Evolutionary conservation across 2,329 filamentous ascomycete species (phyloP).

Genomic region (Dothidotthia symphoricarpi): DNA sequence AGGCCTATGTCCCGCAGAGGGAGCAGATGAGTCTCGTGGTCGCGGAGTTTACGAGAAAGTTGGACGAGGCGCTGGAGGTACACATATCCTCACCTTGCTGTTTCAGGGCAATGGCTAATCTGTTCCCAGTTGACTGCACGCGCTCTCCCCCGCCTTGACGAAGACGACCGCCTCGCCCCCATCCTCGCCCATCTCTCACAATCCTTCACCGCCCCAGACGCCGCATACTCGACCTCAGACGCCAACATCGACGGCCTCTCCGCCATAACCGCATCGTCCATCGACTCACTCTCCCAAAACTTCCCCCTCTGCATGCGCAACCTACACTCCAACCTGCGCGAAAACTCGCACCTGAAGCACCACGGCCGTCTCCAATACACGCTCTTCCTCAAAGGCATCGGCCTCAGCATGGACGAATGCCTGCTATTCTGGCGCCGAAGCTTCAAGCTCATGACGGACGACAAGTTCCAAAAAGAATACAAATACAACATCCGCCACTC

Average conservation of each 20-base stretch:
- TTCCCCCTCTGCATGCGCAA: constrained; percentile 95
- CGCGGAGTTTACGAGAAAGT: constrained; percentile 74
- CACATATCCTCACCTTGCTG: constrained; percentile 15
- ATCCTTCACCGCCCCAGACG: constrained; percentile 90
- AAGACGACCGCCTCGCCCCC: constrained; percentile 84
- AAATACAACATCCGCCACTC: constrained; percentile 93
- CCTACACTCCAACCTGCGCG: constrained; percentile 79
- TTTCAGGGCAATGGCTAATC: constrained; percentile 4
- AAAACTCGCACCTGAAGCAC: constrained; percentile 90
- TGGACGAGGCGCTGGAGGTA: constrained; percentile 84
- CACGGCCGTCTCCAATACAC: constrained; percentile 91
- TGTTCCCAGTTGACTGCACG: constrained; percentile 72
- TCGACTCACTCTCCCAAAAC: constrained; percentile 73
- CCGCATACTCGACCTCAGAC: constrained; percentile 68
- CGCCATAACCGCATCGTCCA: constrained; percentile 56
- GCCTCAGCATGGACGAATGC: constrained; percentile 85
- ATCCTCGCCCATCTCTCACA: constrained; percentile 83
- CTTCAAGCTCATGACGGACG: constrained; percentile 86
- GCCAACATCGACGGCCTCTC: constrained; percentile 76
- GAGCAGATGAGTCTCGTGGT: constrained; percentile 89
- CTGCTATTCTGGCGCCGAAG: constrained; percentile 85
- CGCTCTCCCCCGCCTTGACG: constrained; percentile 85
- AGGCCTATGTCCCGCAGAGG: constrained; percentile 83
- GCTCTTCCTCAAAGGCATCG: constrained; percentile 94
- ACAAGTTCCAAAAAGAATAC: constrained; percentile 97